A percentile compares a stretch with the other conserved stretches of the same genome.
phyloP scores from a whole-genome alignment of 768 basidiomycete species.

The Amanita phalloides region DNA sequence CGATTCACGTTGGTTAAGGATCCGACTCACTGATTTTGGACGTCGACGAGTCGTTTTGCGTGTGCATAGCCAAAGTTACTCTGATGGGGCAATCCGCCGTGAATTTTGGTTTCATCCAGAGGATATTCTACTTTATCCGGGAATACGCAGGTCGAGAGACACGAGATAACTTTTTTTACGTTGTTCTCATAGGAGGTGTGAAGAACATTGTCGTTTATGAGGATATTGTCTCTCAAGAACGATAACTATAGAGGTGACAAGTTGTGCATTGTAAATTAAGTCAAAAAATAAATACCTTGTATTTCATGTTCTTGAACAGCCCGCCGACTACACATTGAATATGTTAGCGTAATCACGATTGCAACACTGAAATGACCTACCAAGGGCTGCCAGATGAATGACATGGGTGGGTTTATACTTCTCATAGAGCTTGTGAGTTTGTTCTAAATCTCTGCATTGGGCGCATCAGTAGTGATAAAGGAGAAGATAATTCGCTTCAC shows the following conservation, averaged over 20 bases:
- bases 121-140: conserved; percentile 93
- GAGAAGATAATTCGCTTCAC: conserved; percentile 24
- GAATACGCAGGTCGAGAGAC: conserved; percentile 95
- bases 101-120: conserved; percentile 87
- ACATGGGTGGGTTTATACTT: conserved; percentile 94
- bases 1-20: neutral
- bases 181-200: conserved; percentile 58
- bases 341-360: conserved; percentile 3
- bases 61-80: conserved; percentile 97
- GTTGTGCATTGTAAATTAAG: neutral
- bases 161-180: conserved; percentile 79
- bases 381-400: conserved; percentile 91
- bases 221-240: conserved; percentile 88
- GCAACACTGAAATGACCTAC: conserved; percentile 29
- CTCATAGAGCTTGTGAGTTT: conserved; percentile 67
- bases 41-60: conserved; percentile 91
- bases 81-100: conserved; percentile 83
- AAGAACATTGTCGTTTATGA: conserved; percentile 93
- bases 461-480: conserved; percentile 1
- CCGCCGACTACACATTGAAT: conserved; percentile 61
- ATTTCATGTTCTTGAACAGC: conserved; percentile 91
- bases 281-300: conserved; percentile 44
- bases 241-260: conserved; percentile 42
- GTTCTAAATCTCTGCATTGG: conserved; percentile 46
- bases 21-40: conserved; percentile 78